Percentiles rank a stretch among this genome's conserved stretches.
These are phyloP conservation scores for Puccinia hordei DNA, from an alignment of 1,284 basidiomycete species.

Conservation along the genomic window DNA sequence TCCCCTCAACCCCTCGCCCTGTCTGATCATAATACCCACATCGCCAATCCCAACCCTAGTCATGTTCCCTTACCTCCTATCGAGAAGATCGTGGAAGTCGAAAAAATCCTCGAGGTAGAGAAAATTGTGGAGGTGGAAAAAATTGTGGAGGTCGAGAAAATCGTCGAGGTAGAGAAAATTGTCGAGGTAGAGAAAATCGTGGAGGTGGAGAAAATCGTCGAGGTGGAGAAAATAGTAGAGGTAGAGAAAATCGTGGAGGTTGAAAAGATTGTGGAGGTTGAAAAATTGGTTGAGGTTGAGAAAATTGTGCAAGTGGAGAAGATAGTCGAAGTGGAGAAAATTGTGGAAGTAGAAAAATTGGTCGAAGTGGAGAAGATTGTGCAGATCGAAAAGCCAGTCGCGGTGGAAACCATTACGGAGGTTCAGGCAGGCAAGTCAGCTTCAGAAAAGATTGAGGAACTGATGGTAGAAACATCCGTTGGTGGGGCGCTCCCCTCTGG, in stretches of 20 bases:
- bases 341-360: constrained; percentile 53
- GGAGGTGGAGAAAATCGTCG: constrained; percentile 54
- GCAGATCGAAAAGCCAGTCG: constrained; percentile 54
- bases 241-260: constrained; percentile 57
- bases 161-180: constrained; percentile 53
- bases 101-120: constrained; percentile 37
- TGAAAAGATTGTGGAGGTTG: constrained; percentile 58
- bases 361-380: constrained; percentile 55
- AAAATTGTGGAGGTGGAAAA: constrained; percentile 28
- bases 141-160: constrained; percentile 38
- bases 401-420: constrained; percentile 55
- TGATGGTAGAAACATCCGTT: constrained; percentile 57
- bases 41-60: no score
- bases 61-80: no score
- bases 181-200: constrained; percentile 55
- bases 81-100: constrained; percentile 40
- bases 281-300: constrained; percentile 56
- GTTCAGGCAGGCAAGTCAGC: constrained; percentile 54
- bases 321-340: constrained; percentile 43
- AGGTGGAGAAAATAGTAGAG: constrained; percentile 56
- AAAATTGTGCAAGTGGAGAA: constrained; percentile 32
- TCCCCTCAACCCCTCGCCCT: no score
- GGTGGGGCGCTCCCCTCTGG: constrained; percentile 55
- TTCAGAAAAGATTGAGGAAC: constrained; percentile 55
- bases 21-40: no score